phyloP scores from a whole-genome alignment of 163 green algal genomes.

The Scenedesmus sp. region DNA sequence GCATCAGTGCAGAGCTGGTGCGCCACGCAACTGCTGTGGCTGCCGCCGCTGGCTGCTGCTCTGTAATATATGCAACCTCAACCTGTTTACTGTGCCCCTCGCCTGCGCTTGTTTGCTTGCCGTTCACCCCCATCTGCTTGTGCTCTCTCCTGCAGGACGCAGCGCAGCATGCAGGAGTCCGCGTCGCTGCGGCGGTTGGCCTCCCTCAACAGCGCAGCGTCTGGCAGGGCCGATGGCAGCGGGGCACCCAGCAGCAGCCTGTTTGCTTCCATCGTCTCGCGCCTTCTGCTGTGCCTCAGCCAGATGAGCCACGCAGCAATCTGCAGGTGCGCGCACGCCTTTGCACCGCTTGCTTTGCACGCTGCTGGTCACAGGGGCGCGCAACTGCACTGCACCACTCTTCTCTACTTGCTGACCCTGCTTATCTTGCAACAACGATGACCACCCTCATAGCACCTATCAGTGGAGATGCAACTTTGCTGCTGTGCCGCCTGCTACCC shows the following conservation, averaged over 20 bases:
- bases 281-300: slow-evolving; percentile 47
- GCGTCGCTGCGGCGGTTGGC: slow-evolving; percentile 41
- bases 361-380: neutral
- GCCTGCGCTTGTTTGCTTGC: neutral
- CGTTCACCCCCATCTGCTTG: neutral
- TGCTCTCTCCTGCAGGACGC: slow-evolving; percentile 5
- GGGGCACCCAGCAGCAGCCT: neutral
- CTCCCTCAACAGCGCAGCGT: slow-evolving; percentile 6
- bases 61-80: neutral
- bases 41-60: too few relatives aligned
- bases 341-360: neutral
- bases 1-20: neutral
- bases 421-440: too few relatives aligned
- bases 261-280: slow-evolving; percentile 36
- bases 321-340: slow-evolving; percentile 24
- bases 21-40: too few relatives aligned
- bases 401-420: too few relatives aligned
- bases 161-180: slow-evolving; percentile 40
- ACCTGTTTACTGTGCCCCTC: neutral
- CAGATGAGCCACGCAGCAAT: slow-evolving; percentile 44
- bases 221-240: neutral
- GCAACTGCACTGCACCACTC: too few relatives aligned
- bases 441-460: too few relatives aligned
- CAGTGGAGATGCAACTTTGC: too few relatives aligned
- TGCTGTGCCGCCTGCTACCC: too few relatives aligned